Evolutionary conservation across 805 yeast genomes (phyloP), one percentile per base, ranked within the genome.

Genomic region (Scheffersomyces lignosus): DNA sequence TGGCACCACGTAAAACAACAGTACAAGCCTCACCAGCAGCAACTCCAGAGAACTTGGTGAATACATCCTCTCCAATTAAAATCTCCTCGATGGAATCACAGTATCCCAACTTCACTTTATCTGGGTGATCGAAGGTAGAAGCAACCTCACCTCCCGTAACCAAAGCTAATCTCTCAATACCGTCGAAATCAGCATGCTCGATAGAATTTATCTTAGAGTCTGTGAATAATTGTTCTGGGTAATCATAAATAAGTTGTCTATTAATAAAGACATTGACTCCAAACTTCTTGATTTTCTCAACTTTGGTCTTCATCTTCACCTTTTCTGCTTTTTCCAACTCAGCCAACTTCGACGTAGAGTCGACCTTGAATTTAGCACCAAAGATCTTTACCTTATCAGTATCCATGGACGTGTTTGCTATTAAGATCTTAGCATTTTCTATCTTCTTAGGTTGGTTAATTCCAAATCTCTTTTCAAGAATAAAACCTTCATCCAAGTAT

Each of bases 91-190:
- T 88, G 16, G 73, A 52, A 29, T 89, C 93, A 73, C 98, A 91
- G 58, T 80, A 76, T 31, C 99, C 99, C 34, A 90, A 67, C 59
- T 79, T 83, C 39, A 87, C 96, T 38, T 77, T 76, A 37, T 86
- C 95, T 17, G 98, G 96, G 49, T 82, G 75, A 58, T 93, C 99
- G 60, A 93, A 93, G 2, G 98, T 91, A 5, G 98, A 89, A 2
- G 83, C 96, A 36, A 93, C 97, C 71, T 93, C 98, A 58, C 96
- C 99, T 35, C 99, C 99, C 9, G 98, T 90, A 22, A 89, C 99
- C 27, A 91, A 72, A 2, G 99, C 96, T 49, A 93, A 77, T 60
- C 98, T 81, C 71, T 93, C 99, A 37, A 93, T 87, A 55, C 98
- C 99, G 56, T 87, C 98, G 53, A 93, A 93, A 64, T 93, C 99